Percentiles rank a stretch among this genome's conserved stretches.
These are phyloP conservation scores for Effrenium voratum DNA, from an alignment of 73 alveolate species.

Conservation along the genomic window DNA sequence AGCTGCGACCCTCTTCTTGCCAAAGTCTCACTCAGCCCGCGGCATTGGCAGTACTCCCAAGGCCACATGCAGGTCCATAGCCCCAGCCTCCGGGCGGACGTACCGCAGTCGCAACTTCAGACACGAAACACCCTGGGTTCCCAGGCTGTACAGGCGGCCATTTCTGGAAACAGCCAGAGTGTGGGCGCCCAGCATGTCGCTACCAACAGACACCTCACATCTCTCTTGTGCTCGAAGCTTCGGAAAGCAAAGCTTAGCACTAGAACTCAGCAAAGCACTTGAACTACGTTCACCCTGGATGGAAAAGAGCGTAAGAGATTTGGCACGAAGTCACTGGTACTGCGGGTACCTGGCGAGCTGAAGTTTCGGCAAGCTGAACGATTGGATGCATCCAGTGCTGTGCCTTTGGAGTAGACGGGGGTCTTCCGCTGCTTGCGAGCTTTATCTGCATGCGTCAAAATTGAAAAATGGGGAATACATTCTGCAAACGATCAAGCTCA, in stretches of 20 bases:
- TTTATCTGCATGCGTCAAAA: too few relatives aligned
- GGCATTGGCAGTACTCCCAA: conserved; percentile 90
- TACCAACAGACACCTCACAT: conserved; percentile 68
- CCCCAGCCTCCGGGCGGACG: conserved; percentile 72
- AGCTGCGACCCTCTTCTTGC: too few relatives aligned
- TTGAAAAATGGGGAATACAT: too few relatives aligned
- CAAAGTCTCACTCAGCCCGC: background rate
- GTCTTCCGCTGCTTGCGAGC: background rate
- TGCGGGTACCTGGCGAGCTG: background rate
- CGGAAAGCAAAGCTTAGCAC: background rate
- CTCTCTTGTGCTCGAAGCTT: background rate
- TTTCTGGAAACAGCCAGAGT: conserved; percentile 67
- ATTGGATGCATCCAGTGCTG: background rate
- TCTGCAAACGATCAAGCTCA: too few relatives aligned
- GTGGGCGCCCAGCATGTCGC: conserved; percentile 94
- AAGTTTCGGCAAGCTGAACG: background rate
- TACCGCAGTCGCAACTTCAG: background rate
- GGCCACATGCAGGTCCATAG: conserved; percentile 94
- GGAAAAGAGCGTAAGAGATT: conserved; percentile 88
- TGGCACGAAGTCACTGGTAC: conserved; percentile 91
- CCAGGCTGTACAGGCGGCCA: conserved; percentile 84
- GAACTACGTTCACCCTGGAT: conserved; percentile 81
- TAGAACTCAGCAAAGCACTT: background rate
- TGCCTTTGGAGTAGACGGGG: conserved; percentile 24
- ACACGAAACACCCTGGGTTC: background rate